phyloP scores from a whole-genome alignment of 768 basidiomycete genomes.

The Exsudoporus frostii region DNA sequence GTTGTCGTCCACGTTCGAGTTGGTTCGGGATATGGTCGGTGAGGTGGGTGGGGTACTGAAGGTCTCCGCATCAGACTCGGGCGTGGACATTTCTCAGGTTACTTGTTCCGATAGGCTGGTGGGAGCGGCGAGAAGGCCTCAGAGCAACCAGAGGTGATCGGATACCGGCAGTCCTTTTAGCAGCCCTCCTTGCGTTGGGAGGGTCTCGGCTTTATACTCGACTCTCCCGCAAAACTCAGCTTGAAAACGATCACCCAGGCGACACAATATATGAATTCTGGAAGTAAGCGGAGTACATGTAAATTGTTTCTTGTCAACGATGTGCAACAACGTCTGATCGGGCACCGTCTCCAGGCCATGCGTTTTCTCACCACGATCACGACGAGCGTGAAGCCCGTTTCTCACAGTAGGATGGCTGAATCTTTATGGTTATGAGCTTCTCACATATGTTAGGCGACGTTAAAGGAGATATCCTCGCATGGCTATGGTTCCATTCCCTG shows the following conservation, averaged over 20 bases:
- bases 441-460: constrained; percentile 12
- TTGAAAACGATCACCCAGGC: constrained; percentile 24
- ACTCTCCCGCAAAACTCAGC: constrained; percentile 7
- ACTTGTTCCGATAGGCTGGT: constrained; percentile 5
- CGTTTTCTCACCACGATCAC: constrained; percentile 19
- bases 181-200: not conserved
- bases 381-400: constrained; percentile 17
- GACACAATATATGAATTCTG: constrained; percentile 15
- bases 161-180: constrained; percentile 6
- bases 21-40: constrained; percentile 29
- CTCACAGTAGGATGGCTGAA: constrained; percentile 18
- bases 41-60: constrained; percentile 46
- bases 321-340: constrained; percentile 17
- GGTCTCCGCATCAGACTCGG: constrained; percentile 35
- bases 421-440: constrained; percentile 12
- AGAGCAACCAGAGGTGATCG: not conserved
- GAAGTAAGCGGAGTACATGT: constrained; percentile 12
- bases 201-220: constrained; percentile 23
- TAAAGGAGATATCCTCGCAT: constrained; percentile 16
- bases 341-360: constrained; percentile 18
- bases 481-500: constrained; percentile 22
- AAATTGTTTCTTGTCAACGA: constrained; percentile 10
- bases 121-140: constrained; percentile 12
- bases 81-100: constrained; percentile 28
- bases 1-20: constrained; percentile 12